A percentile compares a stretch with the other conserved stretches of the same genome.
These are phyloP conservation scores for Melaleuca alternifolia DNA, from an alignment of 345 rosid species.

Conservation along the genomic window DNA sequence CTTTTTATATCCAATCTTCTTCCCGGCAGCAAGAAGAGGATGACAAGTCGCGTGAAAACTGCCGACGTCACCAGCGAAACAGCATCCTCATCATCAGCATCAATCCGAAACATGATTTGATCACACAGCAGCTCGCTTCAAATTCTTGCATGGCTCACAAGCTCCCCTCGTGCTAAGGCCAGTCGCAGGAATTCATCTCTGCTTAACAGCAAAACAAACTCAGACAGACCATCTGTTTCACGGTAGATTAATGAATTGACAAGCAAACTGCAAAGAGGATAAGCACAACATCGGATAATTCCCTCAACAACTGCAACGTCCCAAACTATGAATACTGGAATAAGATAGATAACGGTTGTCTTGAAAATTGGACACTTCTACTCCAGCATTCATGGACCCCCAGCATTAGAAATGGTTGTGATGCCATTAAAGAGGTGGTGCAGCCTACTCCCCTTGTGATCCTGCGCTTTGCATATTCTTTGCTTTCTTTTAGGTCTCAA, in stretches of 20 bases:
- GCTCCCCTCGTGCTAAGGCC: not conserved
- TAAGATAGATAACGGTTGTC: not conserved
- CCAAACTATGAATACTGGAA: not conserved
- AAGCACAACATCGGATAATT: not conserved
- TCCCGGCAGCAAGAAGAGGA: not conserved
- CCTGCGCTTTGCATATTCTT: fast-evolving
- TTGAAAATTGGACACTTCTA: not conserved
- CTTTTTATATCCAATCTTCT: not conserved
- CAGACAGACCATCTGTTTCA: not conserved
- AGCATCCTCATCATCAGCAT: not conserved
- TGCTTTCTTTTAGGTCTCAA: not conserved
- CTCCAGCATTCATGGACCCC: not conserved
- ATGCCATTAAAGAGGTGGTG: not conserved
- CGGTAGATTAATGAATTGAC: not conserved
- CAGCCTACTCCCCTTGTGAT: not conserved
- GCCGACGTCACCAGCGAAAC: not conserved
- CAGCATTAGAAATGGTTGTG: not conserved
- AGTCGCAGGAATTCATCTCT: not conserved
- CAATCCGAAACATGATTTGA: not conserved
- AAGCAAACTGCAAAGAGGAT: fast-evolving
- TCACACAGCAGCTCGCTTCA: not conserved
- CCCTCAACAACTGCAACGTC: not conserved
- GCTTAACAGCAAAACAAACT: not conserved
- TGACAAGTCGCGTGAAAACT: not conserved
- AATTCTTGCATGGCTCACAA: not conserved